Evolutionary conservation across 2,329 filamentous ascomycete species (phyloP).

Genomic region (Exophiala dermatitidis): DNA sequence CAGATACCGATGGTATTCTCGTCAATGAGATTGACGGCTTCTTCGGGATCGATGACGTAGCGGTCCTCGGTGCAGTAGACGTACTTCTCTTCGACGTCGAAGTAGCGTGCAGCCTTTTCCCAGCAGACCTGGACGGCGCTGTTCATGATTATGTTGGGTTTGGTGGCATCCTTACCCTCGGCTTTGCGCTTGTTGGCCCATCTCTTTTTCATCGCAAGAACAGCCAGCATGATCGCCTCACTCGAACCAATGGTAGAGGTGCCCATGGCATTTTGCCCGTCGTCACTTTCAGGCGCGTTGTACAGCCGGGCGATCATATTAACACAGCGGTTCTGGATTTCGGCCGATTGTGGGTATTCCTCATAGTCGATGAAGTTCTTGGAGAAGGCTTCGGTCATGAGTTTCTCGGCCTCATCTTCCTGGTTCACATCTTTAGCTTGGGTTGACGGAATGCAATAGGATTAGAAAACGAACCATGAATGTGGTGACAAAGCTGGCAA

Average conservation of each 20-base stretch:
- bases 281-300: conserved; percentile 59
- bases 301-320: conserved; percentile 87
- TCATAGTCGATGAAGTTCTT: conserved; percentile 96
- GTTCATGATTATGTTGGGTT: conserved; percentile 91
- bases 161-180: conserved; percentile 69
- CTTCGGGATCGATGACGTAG: conserved; percentile 57
- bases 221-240: conserved; percentile 52
- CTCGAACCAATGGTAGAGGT: conserved; percentile 86
- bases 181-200: conserved; percentile 84
- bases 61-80: conserved; percentile 56
- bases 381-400: conserved; percentile 85
- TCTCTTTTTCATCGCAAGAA: conserved; percentile 85
- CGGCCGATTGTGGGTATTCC: conserved; percentile 71
- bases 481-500: conserved; percentile 90
- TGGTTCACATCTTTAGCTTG: conserved; percentile 31
- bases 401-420: conserved; percentile 92
- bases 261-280: conserved; percentile 62
- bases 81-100: conserved; percentile 86
- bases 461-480: conserved; percentile 67
- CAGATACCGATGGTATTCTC: conserved; percentile 85
- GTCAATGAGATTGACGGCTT: conserved; percentile 55
- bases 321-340: conserved; percentile 87
- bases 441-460: background rate
- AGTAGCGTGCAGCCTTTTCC: conserved; percentile 86
- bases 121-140: conserved; percentile 94